Conservation (phyloP, 1,284 basidiomycete species). For the Heterobasidion parviporum region DNA sequence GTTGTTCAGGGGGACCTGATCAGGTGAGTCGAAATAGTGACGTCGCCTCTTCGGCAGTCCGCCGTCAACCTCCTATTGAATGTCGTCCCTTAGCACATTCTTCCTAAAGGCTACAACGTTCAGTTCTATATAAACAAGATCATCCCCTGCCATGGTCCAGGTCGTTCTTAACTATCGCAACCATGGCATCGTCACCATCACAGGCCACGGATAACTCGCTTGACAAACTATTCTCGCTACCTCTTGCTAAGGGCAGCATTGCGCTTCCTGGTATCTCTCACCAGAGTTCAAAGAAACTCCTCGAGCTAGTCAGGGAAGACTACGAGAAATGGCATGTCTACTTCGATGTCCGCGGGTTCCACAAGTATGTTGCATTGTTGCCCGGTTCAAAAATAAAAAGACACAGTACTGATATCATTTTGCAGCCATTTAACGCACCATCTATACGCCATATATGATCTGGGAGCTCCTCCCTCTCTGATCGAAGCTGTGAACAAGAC, state of each 20-base stretch:
- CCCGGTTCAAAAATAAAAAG: background rate
- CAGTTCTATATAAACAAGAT: too few species aligned
- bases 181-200: too few species aligned
- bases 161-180: too few species aligned
- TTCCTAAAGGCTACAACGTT: too few species aligned
- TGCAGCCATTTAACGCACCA: constrained; percentile 43
- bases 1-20: too few species aligned
- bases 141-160: too few species aligned
- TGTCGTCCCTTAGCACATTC: too few species aligned
- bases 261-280: background rate
- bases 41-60: too few species aligned
- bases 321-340: background rate
- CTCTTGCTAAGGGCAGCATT: background rate
- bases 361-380: background rate
- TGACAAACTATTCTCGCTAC: background rate
- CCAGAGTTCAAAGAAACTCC: background rate
- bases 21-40: too few species aligned
- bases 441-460: constrained; percentile 38
- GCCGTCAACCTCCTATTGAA: too few species aligned
- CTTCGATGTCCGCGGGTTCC: background rate
- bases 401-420: background rate
- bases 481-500: constrained; percentile 34
- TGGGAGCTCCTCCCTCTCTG: constrained; percentile 34
- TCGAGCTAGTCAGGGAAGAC: background rate
- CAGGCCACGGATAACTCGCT: background rate